Conservation (phyloP, 148 eudicot species). For the Amaranthus cruentus region DNA sequence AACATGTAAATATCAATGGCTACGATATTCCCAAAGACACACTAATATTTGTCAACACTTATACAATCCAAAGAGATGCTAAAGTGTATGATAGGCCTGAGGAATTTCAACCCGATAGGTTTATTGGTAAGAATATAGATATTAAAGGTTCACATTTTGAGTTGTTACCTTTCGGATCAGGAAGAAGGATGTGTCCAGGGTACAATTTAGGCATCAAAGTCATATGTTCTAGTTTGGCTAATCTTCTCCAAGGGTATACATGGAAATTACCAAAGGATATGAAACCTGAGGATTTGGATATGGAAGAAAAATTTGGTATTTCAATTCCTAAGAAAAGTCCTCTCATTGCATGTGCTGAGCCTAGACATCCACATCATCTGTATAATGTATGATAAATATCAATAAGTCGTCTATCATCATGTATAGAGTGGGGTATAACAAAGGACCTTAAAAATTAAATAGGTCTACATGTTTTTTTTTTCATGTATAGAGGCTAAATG, state of each 20-base stretch:
- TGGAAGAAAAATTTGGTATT: constrained; percentile 81
- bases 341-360: constrained; percentile 39
- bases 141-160: constrained; percentile 74
- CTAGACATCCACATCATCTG: constrained; percentile 48
- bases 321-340: constrained; percentile 71
- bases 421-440: no score
- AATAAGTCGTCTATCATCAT: constrained; percentile 24
- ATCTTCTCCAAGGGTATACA: constrained; percentile 70
- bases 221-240: constrained; percentile 66
- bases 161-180: constrained; percentile 77
- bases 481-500: no score
- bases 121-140: constrained; percentile 52
- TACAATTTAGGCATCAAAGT: constrained; percentile 70
- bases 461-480: no score
- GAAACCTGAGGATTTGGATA: constrained; percentile 53
- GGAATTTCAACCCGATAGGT: constrained; percentile 74
- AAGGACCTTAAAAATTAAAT: no score
- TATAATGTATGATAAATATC: constrained; percentile 26
- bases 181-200: constrained; percentile 93
- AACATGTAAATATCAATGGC: constrained; percentile 56
- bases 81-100: constrained; percentile 53
- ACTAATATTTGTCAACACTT: constrained; percentile 54
- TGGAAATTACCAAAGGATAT: constrained; percentile 58
- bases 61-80: constrained; percentile 74
- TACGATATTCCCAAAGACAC: constrained; percentile 68